Evolutionary conservation across 495 filamentous ascomycete genomes (phyloP).

Genomic region (Aspergillus sclerotioniger): DNA sequence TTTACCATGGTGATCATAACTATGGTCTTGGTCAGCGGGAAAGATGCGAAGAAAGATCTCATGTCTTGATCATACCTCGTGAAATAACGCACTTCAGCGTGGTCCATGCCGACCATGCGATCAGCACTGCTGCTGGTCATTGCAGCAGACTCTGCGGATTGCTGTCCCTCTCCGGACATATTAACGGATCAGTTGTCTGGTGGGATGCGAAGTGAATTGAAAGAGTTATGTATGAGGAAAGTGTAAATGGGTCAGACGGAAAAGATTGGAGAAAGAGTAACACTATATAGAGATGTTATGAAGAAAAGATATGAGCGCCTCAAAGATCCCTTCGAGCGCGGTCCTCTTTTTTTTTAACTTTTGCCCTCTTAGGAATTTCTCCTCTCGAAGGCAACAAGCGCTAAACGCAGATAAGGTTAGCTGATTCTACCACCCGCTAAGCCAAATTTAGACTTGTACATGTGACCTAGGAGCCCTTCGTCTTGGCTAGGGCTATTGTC

Average conservation of each 20-base stretch:
- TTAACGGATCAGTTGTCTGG: slow-evolving; percentile 14
- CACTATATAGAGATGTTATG: slow-evolving; percentile 3
- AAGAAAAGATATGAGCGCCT: slow-evolving; percentile 20
- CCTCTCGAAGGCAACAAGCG: slow-evolving; percentile 10
- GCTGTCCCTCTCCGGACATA: slow-evolving; percentile 32
- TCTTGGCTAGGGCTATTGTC: slow-evolving; percentile 17
- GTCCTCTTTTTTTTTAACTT: slow-evolving; percentile 36
- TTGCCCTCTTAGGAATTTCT: slow-evolving; percentile 27
- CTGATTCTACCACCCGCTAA: neutral
- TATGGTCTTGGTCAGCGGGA: slow-evolving; percentile 41
- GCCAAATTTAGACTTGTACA: slow-evolving; percentile 10
- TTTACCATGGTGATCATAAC: slow-evolving; percentile 94
- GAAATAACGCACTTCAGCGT: slow-evolving; percentile 95
- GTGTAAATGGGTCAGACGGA: neutral
- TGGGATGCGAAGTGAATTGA: neutral
- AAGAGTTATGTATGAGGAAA: neutral
- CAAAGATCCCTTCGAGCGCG: slow-evolving; percentile 17
- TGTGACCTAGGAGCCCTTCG: slow-evolving; percentile 19
- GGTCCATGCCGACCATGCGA: slow-evolving; percentile 62
- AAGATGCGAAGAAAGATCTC: slow-evolving; percentile 14
- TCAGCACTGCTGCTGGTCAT: slow-evolving; percentile 48
- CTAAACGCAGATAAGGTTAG: slow-evolving; percentile 15
- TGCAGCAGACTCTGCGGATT: slow-evolving; percentile 22
- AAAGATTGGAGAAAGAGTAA: slow-evolving; percentile 13
- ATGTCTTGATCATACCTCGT: slow-evolving; percentile 66